Evolutionary conservation across 2,329 filamentous ascomycete species (phyloP), one percentile per base, ranked within the genome.

Genomic region (Leptographium lundbergii): DNA sequence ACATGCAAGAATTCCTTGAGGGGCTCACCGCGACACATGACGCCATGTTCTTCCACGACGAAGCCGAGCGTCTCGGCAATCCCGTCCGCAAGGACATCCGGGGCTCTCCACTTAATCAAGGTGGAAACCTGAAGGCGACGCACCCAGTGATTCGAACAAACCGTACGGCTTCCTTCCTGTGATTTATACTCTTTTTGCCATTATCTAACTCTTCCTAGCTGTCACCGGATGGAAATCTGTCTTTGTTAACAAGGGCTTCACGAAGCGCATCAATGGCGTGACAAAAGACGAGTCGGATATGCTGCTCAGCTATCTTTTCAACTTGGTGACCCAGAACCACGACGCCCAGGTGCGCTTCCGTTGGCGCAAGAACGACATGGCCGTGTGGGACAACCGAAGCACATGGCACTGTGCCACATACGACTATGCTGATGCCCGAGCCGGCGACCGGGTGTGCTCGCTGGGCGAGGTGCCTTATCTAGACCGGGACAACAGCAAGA

Each of bases 351-450:
- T 82, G 10, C 72, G 80, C 4, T 81, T 77, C 65, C 72, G 73
- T 57, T 81, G 78, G 79, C 71, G 69, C 57, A 71, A 75, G 65
- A 79, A 81, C 59, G 78, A 81, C 63, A 66, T 77, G 5, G 79
- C 82, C 1, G 84, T 87, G 63, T 88, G 85, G 85, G 84, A 88
- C 66, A 87, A 87, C 65, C 70, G 76, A 56, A 75, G 70, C 34
- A 77, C 72, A 13, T 74, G 71, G 63, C 75, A 78, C 61, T 74
- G 77, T 45, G 82, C 81, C 0, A 86, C 81, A 0, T 84, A 80
- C 62, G 85, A 87, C 63, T 86, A 86, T 14, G 72, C 65, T 4
- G 73, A 71, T 7, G 72, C 72, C 1, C 67, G 74, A 4, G 68
- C 69, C n/a, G 74, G 74, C 4, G 71, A 76, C 59, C 67, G 74